Evolutionary conservation across 202 grass and related monocot species (phyloP).

Genomic region (Panicum virgatum): DNA sequence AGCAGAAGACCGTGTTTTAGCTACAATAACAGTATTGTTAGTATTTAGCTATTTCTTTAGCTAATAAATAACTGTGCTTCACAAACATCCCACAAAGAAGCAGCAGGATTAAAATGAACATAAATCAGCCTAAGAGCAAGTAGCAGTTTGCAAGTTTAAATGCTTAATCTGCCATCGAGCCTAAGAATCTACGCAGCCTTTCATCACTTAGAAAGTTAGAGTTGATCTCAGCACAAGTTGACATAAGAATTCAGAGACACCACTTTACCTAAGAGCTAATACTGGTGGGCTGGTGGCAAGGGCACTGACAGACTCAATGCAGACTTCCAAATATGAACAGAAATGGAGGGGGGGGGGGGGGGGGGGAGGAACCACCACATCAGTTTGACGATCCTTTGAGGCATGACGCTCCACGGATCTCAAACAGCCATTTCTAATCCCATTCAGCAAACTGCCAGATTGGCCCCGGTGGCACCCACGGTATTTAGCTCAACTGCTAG

Average conservation of each 20-base stretch:
- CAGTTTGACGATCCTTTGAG: neutral
- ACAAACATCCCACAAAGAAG: neutral
- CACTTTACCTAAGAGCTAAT: neutral
- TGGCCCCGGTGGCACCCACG: neutral
- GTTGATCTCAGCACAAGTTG: neutral
- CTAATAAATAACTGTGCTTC: neutral
- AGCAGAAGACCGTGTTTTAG: conserved; percentile 21
- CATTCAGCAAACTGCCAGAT: neutral
- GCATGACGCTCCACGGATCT: neutral
- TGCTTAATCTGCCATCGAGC: neutral
- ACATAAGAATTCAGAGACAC: neutral
- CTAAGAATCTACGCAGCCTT: neutral
- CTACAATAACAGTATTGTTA: conserved; percentile 30
- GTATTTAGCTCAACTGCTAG: neutral
- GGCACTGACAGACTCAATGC: neutral
- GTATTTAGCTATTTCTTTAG: neutral
- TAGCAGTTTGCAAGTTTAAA: neutral
- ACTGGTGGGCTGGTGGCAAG: neutral
- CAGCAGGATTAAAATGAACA: neutral
- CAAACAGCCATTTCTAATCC: neutral
- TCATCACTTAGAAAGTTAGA: neutral
- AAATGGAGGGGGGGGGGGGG: too few relatives aligned
- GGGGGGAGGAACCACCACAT: neutral
- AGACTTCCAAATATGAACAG: neutral
- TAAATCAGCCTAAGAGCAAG: neutral